These are phyloP conservation scores for Yarrowia deformans DNA, from an alignment of 805 yeast species.

Conservation along the genomic window DNA sequence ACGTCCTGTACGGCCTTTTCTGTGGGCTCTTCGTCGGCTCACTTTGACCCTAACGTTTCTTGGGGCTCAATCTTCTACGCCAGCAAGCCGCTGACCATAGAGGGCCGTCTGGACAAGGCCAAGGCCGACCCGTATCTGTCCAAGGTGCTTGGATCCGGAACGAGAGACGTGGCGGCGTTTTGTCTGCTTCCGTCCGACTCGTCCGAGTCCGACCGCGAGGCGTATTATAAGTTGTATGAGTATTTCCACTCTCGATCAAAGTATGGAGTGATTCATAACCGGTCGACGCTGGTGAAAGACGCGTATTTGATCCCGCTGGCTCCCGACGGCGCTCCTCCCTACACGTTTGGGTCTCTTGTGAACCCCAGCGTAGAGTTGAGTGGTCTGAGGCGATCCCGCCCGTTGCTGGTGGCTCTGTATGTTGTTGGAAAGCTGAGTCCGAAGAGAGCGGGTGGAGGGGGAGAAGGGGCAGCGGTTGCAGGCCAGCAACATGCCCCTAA, in stretches of 20 bases:
- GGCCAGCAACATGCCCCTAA: neutral
- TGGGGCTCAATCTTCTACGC: constrained; percentile 46
- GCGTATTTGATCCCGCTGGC: constrained; percentile 61
- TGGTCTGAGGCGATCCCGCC: constrained; percentile 15
- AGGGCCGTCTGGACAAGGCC: constrained; percentile 65
- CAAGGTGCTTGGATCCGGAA: constrained; percentile 51
- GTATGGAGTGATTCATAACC: constrained; percentile 66
- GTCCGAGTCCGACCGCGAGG: constrained; percentile 40
- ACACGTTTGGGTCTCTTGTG: constrained; percentile 13
- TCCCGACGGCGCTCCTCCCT: constrained; percentile 12
- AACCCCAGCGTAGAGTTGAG: constrained; percentile 24
- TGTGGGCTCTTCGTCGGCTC: constrained; percentile 48
- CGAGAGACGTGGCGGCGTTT: constrained; percentile 61
- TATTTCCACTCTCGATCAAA: constrained; percentile 58
- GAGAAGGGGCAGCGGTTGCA: neutral
- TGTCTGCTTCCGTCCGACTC: constrained; percentile 52
- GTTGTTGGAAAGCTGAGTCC: constrained; percentile 18
- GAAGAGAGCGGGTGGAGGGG: neutral
- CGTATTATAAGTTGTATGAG: constrained; percentile 52
- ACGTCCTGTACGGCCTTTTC: constrained; percentile 50
- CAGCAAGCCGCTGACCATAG: constrained; percentile 54
- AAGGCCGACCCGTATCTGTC: constrained; percentile 66
- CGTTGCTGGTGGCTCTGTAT: constrained; percentile 19
- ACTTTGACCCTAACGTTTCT: constrained; percentile 40
- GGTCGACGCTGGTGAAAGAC: constrained; percentile 64